Base-by-base conservation (phyloP, 2,329 filamentous ascomycete genomes). In the Raffaelea albimanens region DNA sequence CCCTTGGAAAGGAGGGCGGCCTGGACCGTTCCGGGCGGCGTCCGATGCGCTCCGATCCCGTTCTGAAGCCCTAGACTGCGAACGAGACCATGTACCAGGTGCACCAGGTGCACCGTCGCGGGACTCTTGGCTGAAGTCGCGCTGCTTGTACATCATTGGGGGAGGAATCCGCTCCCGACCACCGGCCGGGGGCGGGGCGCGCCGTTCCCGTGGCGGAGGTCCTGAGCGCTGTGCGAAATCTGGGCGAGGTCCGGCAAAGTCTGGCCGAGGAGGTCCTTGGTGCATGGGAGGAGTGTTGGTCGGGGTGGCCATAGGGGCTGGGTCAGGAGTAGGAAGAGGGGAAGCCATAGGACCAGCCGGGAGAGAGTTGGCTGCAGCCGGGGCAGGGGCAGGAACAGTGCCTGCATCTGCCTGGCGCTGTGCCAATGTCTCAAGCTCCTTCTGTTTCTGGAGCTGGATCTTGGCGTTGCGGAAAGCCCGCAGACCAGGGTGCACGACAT, bases 381-480 rank as follows among this genome's bases (percentile, higher is more conserved):
- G 7, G 25, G 7, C 25, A 13, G 7, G 7, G 25, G 25, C 7
- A 29, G 25, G 25, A 29, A n/a, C n/a, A n/a, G n/a, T n/a, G n/a
- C n/a, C n/a, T n/a, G 25, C 25, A 29, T 29, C 7, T 29, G 25
- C 25, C 23, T 67, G 63, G 49, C 71, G 66, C 18, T 68, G 67
- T 16, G 69, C 65, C 43, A 71, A 62, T 3, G 64, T 59, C 50
- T 80, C 76, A 1, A 70, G 52, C 53, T 80, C 76, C 59, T 72
- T 78, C 55, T 75, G 68, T 50, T 65, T 72, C 53, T 79, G 76
- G 16, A 80, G 62, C 47, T 80, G 75, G 13, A 75, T 69, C 11
- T 74, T 69, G 1, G 76, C 77, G 55, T 80, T 75, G 23, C 75
- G 67, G 56, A 80, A 81, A 2, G 76, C 73, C 46, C 68, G 72